These are phyloP conservation scores for Lophiotrema nucula DNA, from an alignment of 495 filamentous ascomycete genomes.

Conservation along the genomic window DNA sequence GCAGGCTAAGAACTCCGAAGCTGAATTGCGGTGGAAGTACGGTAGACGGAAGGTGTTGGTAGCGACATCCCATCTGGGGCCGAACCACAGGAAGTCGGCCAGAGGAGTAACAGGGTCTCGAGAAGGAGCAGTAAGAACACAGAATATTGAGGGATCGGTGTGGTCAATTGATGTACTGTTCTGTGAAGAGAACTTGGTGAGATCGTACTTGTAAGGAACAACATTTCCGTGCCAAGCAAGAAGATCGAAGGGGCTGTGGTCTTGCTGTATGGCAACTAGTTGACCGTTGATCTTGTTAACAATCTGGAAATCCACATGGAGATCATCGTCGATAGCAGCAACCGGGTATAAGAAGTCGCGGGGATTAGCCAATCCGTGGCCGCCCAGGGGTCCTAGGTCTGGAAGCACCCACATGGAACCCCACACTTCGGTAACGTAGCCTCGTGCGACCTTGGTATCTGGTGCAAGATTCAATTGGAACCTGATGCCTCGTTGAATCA, in stretches of 20 bases:
- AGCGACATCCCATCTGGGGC: slow-evolving; percentile 47
- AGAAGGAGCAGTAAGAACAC: slow-evolving; percentile 45
- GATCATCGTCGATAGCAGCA: slow-evolving; percentile 44
- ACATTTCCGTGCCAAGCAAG: slow-evolving; percentile 49
- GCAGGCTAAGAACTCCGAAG: slow-evolving; percentile 46
- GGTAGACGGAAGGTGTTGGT: slow-evolving; percentile 47
- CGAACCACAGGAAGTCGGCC: slow-evolving; percentile 48
- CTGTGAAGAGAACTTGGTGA: slow-evolving; percentile 47
- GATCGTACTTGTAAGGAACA: slow-evolving; percentile 49
- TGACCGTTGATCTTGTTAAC: slow-evolving; percentile 45
- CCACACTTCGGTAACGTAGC: slow-evolving; percentile 48
- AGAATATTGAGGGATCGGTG: slow-evolving; percentile 46
- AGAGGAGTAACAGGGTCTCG: slow-evolving; percentile 43
- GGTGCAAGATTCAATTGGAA: slow-evolving; percentile 38
- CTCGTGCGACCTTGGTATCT: slow-evolving; percentile 39
- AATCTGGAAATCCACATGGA: slow-evolving; percentile 42
- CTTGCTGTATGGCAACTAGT: slow-evolving; percentile 44
- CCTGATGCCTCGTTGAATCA: slow-evolving; percentile 44
- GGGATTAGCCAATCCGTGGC: slow-evolving; percentile 45
- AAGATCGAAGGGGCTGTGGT: slow-evolving; percentile 47
- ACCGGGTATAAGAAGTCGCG: slow-evolving; percentile 48
- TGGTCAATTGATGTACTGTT: slow-evolving; percentile 48
- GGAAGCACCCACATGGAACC: slow-evolving; percentile 46
- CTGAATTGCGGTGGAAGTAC: slow-evolving; percentile 48
- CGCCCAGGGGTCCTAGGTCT: slow-evolving; percentile 45